Evolutionary conservation across 805 yeast genomes (phyloP), one percentile per base, ranked within the genome.

Genomic region (Candida xiaguanensis): DNA sequence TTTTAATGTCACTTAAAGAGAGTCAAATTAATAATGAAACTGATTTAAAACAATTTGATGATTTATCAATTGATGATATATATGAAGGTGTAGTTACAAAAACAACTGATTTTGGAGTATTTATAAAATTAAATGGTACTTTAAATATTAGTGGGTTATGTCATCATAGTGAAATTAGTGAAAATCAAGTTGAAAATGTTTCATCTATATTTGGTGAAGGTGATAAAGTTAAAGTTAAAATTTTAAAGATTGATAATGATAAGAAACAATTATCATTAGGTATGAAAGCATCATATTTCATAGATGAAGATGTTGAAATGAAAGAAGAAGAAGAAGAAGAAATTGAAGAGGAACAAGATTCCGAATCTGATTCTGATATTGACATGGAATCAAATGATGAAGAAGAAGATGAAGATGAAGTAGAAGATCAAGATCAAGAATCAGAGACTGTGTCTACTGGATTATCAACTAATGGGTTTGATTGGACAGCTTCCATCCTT

Each of bases 401-500:
- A 13, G 61, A 51, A 2, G 63, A 46, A 14, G 54, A 48, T 12
- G 64, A 57, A 15, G 57, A 63, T 19, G 65, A 56, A 28, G 62
- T 55, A n/a, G 55, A 58, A 55, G 58, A 49, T n/a, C 67, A 63
- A 43, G 59, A 55, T 1, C 52, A 52, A n/a, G 60, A 55, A 12
- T 51, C 51, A 7, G 61, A 55, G 4, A n/a, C n/a, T n/a, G n/a
- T n/a, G n/a, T n/a, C n/a, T n/a, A n/a, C n/a, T 28, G 95, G 95
- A 6, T 72, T 93, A 41, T 79, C 89, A 14, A 82, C 95, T 28
- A 81, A 79, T 51, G 95, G 95, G 3, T 93, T 93, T 52, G 96
- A 93, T 61, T 93, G 99, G 99, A 83, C 95, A 33, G 95, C 95
- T 2, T 81, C 86, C 29, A 80, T 87, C 48, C 70, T 89, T 46